Evolutionary conservation across 257 asterid genomes (phyloP).

Genomic region (Eustoma russellianum): DNA sequence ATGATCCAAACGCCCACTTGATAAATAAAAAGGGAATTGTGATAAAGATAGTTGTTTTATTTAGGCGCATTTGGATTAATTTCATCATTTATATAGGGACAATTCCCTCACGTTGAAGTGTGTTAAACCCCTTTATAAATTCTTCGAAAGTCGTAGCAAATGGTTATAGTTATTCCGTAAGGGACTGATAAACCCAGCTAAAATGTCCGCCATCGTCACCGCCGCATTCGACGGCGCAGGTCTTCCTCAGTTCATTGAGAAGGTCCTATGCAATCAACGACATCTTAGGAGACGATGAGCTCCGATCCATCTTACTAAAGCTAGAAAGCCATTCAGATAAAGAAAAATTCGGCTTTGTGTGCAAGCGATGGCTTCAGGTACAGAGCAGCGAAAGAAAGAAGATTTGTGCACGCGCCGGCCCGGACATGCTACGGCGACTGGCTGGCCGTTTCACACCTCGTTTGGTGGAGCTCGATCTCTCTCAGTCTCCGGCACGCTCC

Average conservation of each 20-base stretch:
- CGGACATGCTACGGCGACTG: slow-evolving; percentile 69
- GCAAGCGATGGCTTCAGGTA: slow-evolving; percentile 83
- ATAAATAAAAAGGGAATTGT: too few relatives aligned
- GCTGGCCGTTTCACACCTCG: slow-evolving; percentile 69
- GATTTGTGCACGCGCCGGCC: slow-evolving; percentile 87
- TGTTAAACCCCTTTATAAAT: too few relatives aligned
- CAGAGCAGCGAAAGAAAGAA: slow-evolving; percentile 78
- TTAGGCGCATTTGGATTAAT: too few relatives aligned
- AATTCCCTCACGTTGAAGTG: too few relatives aligned
- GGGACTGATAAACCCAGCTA: not conserved
- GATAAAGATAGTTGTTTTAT: too few relatives aligned
- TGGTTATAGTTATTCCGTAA: too few relatives aligned
- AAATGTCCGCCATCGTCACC: not conserved
- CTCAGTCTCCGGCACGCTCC: slow-evolving; percentile 79
- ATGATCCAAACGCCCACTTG: too few relatives aligned
- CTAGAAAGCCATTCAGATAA: slow-evolving; percentile 52
- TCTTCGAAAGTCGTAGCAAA: too few relatives aligned
- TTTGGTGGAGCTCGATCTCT: slow-evolving; percentile 65
- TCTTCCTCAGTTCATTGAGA: slow-evolving; percentile 1
- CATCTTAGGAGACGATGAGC: slow-evolving; percentile 72
- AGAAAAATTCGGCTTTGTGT: slow-evolving; percentile 75
- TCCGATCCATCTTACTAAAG: slow-evolving; percentile 50
- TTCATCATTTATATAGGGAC: too few relatives aligned
- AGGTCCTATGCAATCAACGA: slow-evolving; percentile 43
- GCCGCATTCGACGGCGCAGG: not conserved